Percentiles rank a stretch among this genome's conserved stretches.
Evolutionary conservation across 306 rosid species (phyloP).

Genomic region (Trifolium fragiferum): DNA sequence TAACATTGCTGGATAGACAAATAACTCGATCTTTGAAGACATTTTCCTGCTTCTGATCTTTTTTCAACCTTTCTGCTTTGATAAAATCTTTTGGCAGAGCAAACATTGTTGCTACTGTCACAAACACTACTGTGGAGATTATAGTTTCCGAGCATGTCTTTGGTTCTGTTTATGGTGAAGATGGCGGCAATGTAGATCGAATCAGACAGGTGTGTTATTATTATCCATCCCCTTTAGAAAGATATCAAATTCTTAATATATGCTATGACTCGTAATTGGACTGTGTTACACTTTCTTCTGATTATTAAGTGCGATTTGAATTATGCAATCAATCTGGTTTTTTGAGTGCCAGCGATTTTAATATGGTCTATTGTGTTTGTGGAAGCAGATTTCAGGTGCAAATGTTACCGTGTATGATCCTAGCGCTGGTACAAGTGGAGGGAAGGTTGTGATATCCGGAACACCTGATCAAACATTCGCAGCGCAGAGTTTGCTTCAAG

Average conservation of each 20-base stretch:
- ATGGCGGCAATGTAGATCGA: slow-evolving; percentile 61
- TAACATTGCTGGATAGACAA: neutral
- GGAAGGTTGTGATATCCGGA: slow-evolving; percentile 71
- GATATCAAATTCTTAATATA: slow-evolving; percentile 12
- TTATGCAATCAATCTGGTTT: slow-evolving; percentile 20
- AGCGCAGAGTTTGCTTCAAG: slow-evolving; percentile 76
- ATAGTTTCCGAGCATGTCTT: slow-evolving; percentile 58
- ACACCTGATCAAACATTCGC: slow-evolving; percentile 71
- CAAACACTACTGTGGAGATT: slow-evolving; percentile 69
- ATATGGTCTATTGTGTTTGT: neutral
- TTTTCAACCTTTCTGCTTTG: slow-evolving; percentile 11
- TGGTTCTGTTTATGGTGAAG: slow-evolving; percentile 67
- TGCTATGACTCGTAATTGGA: neutral
- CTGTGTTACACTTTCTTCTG: neutral
- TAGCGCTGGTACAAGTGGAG: slow-evolving; percentile 52
- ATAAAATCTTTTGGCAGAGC: slow-evolving; percentile 49
- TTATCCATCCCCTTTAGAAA: slow-evolving; percentile 17
- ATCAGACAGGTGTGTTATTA: slow-evolving; percentile 59
- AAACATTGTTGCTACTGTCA: slow-evolving; percentile 60
- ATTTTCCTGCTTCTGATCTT: slow-evolving; percentile 30
- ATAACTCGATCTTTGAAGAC: neutral
- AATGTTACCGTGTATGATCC: slow-evolving; percentile 64
- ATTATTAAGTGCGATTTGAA: neutral
- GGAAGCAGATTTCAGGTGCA: slow-evolving; percentile 76
- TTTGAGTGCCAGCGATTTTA: slow-evolving; percentile 21